Evolutionary conservation across 495 filamentous ascomycete species (phyloP).

Genomic region (Aspergillus ellipticus): DNA sequence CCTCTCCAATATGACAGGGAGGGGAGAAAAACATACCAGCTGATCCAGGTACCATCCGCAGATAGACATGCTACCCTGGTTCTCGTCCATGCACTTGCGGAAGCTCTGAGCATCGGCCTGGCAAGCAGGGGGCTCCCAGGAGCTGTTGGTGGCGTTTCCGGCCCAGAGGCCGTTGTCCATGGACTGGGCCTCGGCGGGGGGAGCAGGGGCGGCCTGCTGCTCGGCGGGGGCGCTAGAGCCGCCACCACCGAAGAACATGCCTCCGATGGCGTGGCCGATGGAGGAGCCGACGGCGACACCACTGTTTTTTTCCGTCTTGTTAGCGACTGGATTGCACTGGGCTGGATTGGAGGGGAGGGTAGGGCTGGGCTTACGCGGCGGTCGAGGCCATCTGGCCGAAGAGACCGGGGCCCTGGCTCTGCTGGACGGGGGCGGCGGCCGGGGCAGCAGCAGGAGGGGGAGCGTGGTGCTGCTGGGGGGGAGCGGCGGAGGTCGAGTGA

Average conservation of each 20-base stretch:
- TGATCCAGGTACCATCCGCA: conserved; percentile 98
- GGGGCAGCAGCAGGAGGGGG: conserved; percentile 39
- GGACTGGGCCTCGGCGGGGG: conserved; percentile 35
- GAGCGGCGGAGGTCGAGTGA: conserved; percentile 66
- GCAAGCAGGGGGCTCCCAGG: conserved; percentile 58
- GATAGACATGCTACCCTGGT: conserved; percentile 88
- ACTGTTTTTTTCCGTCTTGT: conserved; percentile 40
- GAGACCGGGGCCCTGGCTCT: conserved; percentile 65
- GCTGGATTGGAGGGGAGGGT: not conserved
- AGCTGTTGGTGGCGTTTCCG: conserved; percentile 48
- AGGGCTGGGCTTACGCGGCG: conserved; percentile 59
- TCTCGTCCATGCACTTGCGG: conserved; percentile 92
- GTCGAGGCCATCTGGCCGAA: conserved; percentile 86
- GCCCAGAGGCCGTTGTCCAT: conserved; percentile 51
- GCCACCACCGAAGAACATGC: conserved; percentile 68
- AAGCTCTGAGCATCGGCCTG: conserved; percentile 76
- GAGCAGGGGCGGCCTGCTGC: conserved; percentile 41
- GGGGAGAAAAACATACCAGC: conserved; percentile 49
- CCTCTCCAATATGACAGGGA: not conserved
- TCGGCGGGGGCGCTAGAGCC: conserved; percentile 57
- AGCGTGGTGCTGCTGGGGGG: conserved; percentile 38
- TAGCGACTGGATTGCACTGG: not conserved
- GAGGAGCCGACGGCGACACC: conserved; percentile 94
- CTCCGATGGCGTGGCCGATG: conserved; percentile 91
- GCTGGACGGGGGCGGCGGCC: conserved; percentile 40